Base-by-base conservation (phyloP, 306 rosid genomes). In the Casuarina cunninghamiana region DNA sequence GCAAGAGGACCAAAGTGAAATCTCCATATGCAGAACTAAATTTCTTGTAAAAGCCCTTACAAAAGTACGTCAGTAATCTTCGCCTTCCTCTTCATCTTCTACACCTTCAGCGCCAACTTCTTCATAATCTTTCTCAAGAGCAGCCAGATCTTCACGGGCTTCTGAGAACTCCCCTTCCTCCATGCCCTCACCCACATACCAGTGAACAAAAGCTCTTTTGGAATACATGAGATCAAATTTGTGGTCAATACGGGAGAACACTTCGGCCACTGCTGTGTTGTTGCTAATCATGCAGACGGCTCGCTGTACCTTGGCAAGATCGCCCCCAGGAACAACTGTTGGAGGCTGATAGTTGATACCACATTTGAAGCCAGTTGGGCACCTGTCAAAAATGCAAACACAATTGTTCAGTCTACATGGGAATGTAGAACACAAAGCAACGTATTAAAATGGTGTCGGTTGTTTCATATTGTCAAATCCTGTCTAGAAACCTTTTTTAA, bases 241-340 rank as follows among this genome's bases (percentile, higher is more conserved):
- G 84, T 92, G 97, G 85, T 95, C 98, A 57, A 95, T 95, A 75
- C 98, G 91, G 16, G 98, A 90, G 89, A 95, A 95, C n/a, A 95
- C 98, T 89, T 95, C 98, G 0, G 98, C 98, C 77, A 95, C 98
- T 1, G 98, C 98, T 15, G 98, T 95, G 92, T 95, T 95, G 87
- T 95, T 95, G 79, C 98, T 95, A 86, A 95, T 95, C 98, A 95
- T 95, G 87, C 98, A 95, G 48, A 95, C 98, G 42, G 98, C 98
- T 70, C 98, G 83, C 79, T 95, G 98, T 75, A 95, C 98, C 92
- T 87, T 87, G 63, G 98, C 98, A 61, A 95, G 97, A 84, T 95
- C 98, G 46, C 98, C 98, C 0, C 89, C 93, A 0, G 98, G 98
- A 65, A 95, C 98, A 43, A 95, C 98, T 17, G 98, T 88, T 8